Conservation (phyloP, 2,329 filamentous ascomycete species). For the Pseudogymnoascus sp. region DNA sequence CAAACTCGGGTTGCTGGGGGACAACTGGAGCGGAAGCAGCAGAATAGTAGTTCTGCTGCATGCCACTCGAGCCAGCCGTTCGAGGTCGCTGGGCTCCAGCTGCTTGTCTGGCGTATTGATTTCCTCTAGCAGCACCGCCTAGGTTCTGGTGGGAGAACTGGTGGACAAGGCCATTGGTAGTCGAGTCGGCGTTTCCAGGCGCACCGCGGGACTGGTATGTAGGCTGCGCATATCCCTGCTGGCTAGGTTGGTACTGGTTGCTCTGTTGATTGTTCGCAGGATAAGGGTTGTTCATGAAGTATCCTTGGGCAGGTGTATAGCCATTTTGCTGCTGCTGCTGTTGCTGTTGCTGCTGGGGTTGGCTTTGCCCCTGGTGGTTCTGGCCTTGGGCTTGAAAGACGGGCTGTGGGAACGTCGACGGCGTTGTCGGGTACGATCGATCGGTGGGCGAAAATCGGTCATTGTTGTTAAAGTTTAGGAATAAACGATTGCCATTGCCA, state of each 20-base stretch:
- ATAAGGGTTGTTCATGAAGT: constrained; percentile 57
- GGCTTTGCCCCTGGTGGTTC: constrained; percentile 31
- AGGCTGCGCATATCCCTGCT: constrained; percentile 44
- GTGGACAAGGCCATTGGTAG: constrained; percentile 83
- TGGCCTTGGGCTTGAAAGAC: constrained; percentile 43
- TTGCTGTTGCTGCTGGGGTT: constrained; percentile 25
- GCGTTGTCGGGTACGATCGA: constrained; percentile 74
- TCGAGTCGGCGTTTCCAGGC: constrained; percentile 61
- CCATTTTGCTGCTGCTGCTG: constrained; percentile 34
- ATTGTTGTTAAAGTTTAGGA: constrained; percentile 59
- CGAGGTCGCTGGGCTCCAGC: constrained; percentile 71
- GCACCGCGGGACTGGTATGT: constrained; percentile 41
- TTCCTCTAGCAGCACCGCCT: constrained; percentile 60
- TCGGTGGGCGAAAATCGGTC: constrained; percentile 51
- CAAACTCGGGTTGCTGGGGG: constrained; percentile 58
- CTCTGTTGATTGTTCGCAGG: constrained; percentile 29
- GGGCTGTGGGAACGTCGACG: constrained; percentile 92
- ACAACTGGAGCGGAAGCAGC: constrained; percentile 58
- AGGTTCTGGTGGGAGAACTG: constrained; percentile 97
- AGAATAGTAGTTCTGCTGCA: constrained; percentile 61
- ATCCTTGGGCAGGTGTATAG: constrained; percentile 40
- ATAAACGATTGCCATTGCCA: constrained; percentile 45
- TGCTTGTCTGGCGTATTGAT: constrained; percentile 59
- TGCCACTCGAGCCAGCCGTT: constrained; percentile 64
- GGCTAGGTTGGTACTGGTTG: constrained; percentile 43